Conservation (phyloP, 768 basidiomycete genomes). For the Mycena alexandri region DNA sequence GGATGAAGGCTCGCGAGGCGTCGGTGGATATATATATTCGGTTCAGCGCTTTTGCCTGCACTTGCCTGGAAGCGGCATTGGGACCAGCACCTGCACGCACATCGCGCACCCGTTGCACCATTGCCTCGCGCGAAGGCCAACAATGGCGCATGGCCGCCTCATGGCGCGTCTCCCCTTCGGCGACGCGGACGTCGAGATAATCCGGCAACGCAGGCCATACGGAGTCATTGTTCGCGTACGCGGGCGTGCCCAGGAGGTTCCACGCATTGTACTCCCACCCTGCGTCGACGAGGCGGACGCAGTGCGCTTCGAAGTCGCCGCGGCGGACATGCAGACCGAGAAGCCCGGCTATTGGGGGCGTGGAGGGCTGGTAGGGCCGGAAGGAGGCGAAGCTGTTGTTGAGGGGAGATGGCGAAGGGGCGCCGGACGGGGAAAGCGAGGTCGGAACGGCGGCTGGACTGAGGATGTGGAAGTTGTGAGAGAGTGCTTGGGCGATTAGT, state of each 20-base stretch:
- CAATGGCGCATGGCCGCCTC: slow-evolving; percentile 54
- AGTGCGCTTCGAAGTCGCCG: slow-evolving; percentile 62
- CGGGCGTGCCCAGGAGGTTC: slow-evolving; percentile 51
- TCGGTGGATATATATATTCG: slow-evolving; percentile 64
- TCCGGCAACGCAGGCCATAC: slow-evolving; percentile 51
- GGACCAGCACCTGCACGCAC: slow-evolving; percentile 39
- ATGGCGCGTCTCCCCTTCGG: slow-evolving; percentile 34
- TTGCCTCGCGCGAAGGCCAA: slow-evolving; percentile 54
- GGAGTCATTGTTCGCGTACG: slow-evolving; percentile 40
- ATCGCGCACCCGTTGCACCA: slow-evolving; percentile 52
- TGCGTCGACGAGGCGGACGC: slow-evolving; percentile 50
- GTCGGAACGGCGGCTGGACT: background rate
- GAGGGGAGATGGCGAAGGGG: no score
- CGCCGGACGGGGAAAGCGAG: no score
- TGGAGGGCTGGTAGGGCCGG: slow-evolving; percentile 14
- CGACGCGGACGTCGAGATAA: slow-evolving; percentile 38
- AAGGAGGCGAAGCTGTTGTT: slow-evolving; percentile 14
- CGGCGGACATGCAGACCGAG: slow-evolving; percentile 65
- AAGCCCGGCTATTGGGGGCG: slow-evolving; percentile 50
- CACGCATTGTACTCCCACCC: slow-evolving; percentile 55
- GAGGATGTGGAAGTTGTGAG: slow-evolving; percentile 21
- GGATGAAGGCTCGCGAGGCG: slow-evolving; percentile 54
- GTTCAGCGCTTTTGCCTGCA: slow-evolving; percentile 40
- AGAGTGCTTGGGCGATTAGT: slow-evolving; percentile 18
- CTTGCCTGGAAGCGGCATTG: background rate